Conservation (phyloP, 371 early-diverging fungal species). For the Rhizomucor pusillus region DNA sequence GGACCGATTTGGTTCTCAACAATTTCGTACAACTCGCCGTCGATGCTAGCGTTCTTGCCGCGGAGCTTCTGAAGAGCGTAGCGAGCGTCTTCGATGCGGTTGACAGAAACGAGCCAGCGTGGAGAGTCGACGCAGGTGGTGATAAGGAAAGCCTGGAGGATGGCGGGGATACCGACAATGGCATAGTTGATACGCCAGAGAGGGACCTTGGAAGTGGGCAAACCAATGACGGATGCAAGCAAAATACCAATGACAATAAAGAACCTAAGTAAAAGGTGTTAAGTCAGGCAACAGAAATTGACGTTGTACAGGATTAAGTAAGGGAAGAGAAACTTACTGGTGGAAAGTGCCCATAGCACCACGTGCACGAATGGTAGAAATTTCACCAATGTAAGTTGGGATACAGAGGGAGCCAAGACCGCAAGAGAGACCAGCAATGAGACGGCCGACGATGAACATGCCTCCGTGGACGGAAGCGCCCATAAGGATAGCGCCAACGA, state of each 20-base stretch:
- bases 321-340: no score
- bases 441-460: slow-evolving; percentile 28
- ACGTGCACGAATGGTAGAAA: slow-evolving; percentile 64
- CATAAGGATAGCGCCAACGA: slow-evolving; percentile 58
- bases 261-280: slow-evolving; percentile 25
- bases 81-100: slow-evolving; percentile 54
- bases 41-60: slow-evolving; percentile 38
- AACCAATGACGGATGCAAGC: slow-evolving; percentile 58
- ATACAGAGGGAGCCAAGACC: slow-evolving; percentile 76
- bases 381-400: slow-evolving; percentile 78
- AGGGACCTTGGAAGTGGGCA: slow-evolving; percentile 58
- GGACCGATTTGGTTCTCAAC: slow-evolving; percentile 38
- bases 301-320: no score
- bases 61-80: slow-evolving; percentile 52
- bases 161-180: slow-evolving; percentile 64
- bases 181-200: slow-evolving; percentile 69
- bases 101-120: slow-evolving; percentile 62
- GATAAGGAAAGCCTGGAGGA: slow-evolving; percentile 65
- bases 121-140: slow-evolving; percentile 77
- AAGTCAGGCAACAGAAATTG: no score
- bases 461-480: slow-evolving; percentile 26
- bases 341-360: slow-evolving; percentile 70
- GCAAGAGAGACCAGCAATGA: slow-evolving; percentile 46
- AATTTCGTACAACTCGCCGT: slow-evolving; percentile 60
- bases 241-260: slow-evolving; percentile 77